phyloP scores from a whole-genome alignment of 1,284 basidiomycete species.

The Hemileia vastatrix region DNA sequence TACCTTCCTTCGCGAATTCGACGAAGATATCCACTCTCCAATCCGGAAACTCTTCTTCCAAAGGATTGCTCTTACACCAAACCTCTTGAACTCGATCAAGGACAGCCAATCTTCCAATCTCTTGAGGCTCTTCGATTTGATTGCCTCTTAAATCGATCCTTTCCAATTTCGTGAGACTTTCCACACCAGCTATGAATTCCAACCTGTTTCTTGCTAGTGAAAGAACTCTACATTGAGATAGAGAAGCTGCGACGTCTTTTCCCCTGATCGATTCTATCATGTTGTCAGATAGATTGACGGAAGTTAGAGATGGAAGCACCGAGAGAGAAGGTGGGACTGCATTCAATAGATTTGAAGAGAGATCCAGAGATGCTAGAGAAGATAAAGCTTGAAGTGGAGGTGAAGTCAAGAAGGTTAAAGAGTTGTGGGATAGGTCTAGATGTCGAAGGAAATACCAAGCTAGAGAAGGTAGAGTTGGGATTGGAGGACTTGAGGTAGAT shows the following conservation, averaged over 20 bases:
- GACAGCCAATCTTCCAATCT: conserved; percentile 71
- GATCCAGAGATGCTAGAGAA: conserved; percentile 42
- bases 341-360: conserved; percentile 47
- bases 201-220: conserved; percentile 67
- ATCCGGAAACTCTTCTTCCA: too few species aligned
- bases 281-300: conserved; percentile 84
- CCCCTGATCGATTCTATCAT: conserved; percentile 91
- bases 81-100: conserved; percentile 49
- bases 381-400: conserved; percentile 51
- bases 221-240: neutral
- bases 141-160: conserved; percentile 80
- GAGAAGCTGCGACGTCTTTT: neutral
- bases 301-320: conserved; percentile 62
- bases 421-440: conserved; percentile 69
- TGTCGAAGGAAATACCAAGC: conserved; percentile 71
- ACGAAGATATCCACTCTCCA: conserved; percentile 70
- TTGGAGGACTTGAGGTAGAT: conserved; percentile 53
- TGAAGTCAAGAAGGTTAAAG: conserved; percentile 68
- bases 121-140: conserved; percentile 66
- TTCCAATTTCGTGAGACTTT: conserved; percentile 70
- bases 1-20: conserved; percentile 70
- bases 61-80: conserved; percentile 35
- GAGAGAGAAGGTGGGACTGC: conserved; percentile 60
- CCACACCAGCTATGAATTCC: conserved; percentile 84
- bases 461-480: conserved; percentile 52